phyloP scores from a whole-genome alignment of 169 alveolate genomes.

The Sarcocystis neurona region DNA sequence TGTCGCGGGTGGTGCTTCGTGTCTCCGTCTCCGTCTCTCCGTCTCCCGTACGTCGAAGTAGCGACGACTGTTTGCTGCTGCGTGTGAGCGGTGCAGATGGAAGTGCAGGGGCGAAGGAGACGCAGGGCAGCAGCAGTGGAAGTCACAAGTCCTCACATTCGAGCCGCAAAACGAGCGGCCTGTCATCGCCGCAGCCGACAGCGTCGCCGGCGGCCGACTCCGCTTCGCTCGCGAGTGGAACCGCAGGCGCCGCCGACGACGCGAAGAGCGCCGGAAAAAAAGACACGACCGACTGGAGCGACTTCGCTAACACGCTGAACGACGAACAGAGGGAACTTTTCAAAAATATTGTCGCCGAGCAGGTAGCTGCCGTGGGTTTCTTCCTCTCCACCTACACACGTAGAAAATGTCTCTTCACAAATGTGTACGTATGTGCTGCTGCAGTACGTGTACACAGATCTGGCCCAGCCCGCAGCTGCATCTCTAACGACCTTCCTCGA shows the following conservation, averaged over 20 bases:
- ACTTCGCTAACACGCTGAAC: constrained; percentile 24
- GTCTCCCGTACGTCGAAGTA: too few relatives aligned
- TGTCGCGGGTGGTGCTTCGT: too few relatives aligned
- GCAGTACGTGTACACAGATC: not conserved
- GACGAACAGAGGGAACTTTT: constrained; percentile 48
- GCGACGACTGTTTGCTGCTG: too few relatives aligned
- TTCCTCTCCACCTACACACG: not conserved
- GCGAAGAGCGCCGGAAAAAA: not conserved
- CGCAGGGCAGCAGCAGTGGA: not conserved
- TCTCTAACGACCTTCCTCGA: not conserved
- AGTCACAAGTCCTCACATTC: not conserved
- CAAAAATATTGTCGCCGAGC: constrained; percentile 38
- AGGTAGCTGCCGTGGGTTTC: not conserved
- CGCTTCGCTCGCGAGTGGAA: not conserved
- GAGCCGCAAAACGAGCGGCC: not conserved
- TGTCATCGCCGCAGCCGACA: not conserved
- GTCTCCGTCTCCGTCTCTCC: too few relatives aligned
- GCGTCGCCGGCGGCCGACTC: not conserved
- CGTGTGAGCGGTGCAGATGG: too few relatives aligned
- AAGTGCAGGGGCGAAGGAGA: too few relatives aligned
- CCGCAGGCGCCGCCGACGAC: not conserved
- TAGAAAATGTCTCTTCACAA: not conserved
- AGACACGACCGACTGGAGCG: constrained; percentile 39
- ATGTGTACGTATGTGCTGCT: not conserved
- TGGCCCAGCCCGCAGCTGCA: not conserved